These are phyloP conservation scores for Spiraea crenata DNA, from an alignment of 331 rosid genomes.

Conservation along the genomic window DNA sequence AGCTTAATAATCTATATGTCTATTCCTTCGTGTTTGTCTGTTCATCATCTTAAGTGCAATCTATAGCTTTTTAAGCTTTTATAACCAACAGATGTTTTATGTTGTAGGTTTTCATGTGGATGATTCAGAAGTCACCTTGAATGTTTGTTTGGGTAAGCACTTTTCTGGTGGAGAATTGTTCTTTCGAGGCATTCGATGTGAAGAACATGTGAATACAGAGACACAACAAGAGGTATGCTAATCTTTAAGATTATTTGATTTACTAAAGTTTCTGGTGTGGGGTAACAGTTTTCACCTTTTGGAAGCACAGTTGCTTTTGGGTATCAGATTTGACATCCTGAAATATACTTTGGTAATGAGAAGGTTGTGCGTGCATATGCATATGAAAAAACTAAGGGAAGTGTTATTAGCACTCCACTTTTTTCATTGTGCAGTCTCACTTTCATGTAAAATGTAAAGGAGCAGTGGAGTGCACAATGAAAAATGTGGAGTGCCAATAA, in stretches of 20 bases:
- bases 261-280: not conserved
- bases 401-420: too few species aligned
- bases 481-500: too few species aligned
- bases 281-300: not conserved
- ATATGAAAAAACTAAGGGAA: too few species aligned
- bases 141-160: slow-evolving; percentile 81
- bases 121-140: slow-evolving; percentile 91
- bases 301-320: not conserved
- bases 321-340: not conserved
- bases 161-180: slow-evolving; percentile 87
- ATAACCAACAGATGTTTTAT: slow-evolving; percentile 25
- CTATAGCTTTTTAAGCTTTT: slow-evolving; percentile 15
- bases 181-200: slow-evolving; percentile 92
- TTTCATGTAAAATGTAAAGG: too few species aligned
- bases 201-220: slow-evolving; percentile 72
- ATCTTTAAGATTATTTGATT: slow-evolving; percentile 9
- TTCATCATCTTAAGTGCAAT: not conserved
- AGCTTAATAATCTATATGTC: not conserved
- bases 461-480: too few species aligned
- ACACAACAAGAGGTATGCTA: slow-evolving; percentile 59
- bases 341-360: not conserved
- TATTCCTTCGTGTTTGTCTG: slow-evolving; percentile 9
- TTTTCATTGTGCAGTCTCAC: too few species aligned
- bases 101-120: slow-evolving; percentile 93
- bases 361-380: not conserved